These are phyloP conservation scores for Neonectria ditissima DNA, from an alignment of 2,329 filamentous ascomycete genomes.

Conservation along the genomic window DNA sequence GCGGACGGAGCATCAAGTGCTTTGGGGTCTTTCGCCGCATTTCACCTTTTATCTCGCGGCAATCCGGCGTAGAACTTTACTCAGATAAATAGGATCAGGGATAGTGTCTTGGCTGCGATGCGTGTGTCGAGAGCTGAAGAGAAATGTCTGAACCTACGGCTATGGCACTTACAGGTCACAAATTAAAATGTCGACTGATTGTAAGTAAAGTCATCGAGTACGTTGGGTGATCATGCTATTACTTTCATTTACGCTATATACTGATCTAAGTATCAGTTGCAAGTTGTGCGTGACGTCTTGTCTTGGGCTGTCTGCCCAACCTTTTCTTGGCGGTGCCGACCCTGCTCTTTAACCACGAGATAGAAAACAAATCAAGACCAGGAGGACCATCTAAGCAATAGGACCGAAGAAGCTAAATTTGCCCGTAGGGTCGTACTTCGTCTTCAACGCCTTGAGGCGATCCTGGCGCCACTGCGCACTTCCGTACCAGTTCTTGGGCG, in stretches of 20 bases:
- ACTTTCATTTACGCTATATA: neutral
- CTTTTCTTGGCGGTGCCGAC: neutral
- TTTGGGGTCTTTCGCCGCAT: too few species aligned
- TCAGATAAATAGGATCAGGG: neutral
- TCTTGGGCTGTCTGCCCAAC: neutral
- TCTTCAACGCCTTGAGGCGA: conserved; percentile 59
- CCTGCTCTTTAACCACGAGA: too few species aligned
- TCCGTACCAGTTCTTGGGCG: conserved; percentile 58
- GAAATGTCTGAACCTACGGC: neutral
- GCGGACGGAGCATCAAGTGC: too few species aligned
- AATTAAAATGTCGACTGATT: neutral
- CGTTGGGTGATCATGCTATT: neutral
- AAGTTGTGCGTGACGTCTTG: neutral
- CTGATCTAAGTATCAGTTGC: neutral
- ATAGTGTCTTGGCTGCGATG: neutral
- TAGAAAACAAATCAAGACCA: too few species aligned
- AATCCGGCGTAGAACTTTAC: too few species aligned
- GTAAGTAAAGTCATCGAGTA: neutral
- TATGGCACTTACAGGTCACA: neutral
- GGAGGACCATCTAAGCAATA: conserved; percentile 21
- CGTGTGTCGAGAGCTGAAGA: neutral
- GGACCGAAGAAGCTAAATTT: conserved; percentile 60
- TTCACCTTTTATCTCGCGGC: too few species aligned
- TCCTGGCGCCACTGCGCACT: conserved; percentile 61
- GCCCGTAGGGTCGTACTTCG: conserved; percentile 59